Conservation (phyloP, 441 rosid species). For the Gossypium gossypioides region DNA sequence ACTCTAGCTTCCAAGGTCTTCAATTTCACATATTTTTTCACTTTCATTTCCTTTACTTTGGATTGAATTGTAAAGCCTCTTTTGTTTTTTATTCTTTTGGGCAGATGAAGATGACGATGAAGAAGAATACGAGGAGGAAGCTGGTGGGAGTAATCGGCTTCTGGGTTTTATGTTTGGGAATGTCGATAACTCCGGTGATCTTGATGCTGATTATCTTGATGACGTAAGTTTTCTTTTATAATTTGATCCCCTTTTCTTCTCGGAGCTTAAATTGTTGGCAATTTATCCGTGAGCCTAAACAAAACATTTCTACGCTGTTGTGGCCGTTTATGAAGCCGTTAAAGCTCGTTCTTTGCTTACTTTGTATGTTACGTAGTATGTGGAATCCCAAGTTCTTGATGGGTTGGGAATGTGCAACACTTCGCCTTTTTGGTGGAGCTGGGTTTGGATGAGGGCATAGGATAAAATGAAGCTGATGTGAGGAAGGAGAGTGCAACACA, state of each 20-base stretch:
- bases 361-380: not conserved
- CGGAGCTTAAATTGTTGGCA: not conserved
- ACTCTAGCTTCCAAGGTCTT: slow-evolving; percentile 15
- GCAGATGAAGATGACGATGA: slow-evolving; percentile 84
- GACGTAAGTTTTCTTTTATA: slow-evolving; percentile 40
- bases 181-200: slow-evolving; percentile 88
- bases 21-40: not conserved
- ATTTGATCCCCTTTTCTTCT: not conserved
- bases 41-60: not conserved
- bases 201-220: slow-evolving; percentile 95
- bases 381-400: not conserved
- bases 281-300: not conserved
- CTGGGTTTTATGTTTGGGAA: slow-evolving; percentile 92
- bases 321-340: not conserved
- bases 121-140: slow-evolving; percentile 21
- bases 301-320: not conserved
- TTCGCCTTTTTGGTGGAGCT: not conserved
- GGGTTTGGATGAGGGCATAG: not conserved
- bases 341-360: not conserved
- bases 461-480: not conserved
- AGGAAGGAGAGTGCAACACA: not conserved
- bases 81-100: slow-evolving; percentile 9
- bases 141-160: slow-evolving; percentile 53
- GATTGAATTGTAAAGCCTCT: slow-evolving; percentile 4
- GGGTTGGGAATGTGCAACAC: not conserved